Conservation (phyloP, 2,329 filamentous ascomycete genomes). For the Xylariaceae sp. region DNA sequence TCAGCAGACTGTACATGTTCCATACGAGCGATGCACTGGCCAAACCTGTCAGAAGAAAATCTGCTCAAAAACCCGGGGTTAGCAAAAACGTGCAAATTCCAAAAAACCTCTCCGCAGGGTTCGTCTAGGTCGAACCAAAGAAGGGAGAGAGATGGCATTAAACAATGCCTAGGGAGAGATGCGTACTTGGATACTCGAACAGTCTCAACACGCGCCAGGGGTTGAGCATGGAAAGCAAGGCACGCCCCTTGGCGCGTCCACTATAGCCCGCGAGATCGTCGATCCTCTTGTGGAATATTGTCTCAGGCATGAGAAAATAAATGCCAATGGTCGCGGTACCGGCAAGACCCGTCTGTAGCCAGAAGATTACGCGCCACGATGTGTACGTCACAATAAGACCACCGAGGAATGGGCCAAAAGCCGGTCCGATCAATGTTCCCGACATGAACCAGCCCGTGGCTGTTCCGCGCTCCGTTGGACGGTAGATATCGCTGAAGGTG, state of each 20-base stretch:
- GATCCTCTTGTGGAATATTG: conserved; percentile 59
- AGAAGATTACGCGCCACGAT: conserved; percentile 71
- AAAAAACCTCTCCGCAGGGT: not conserved
- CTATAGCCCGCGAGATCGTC: conserved; percentile 55
- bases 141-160: not conserved
- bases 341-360: conserved; percentile 65
- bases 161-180: not conserved
- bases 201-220: conserved; percentile 58
- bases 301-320: conserved; percentile 65
- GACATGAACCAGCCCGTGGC: conserved; percentile 68
- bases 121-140: not conserved
- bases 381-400: conserved; percentile 72
- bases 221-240: conserved; percentile 59
- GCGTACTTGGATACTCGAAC: conserved; percentile 57
- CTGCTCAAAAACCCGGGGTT: conserved; percentile 5
- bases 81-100: not conserved
- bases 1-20: conserved; percentile 61
- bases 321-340: conserved; percentile 54
- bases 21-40: conserved; percentile 61
- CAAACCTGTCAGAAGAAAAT: conserved; percentile 55
- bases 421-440: conserved; percentile 66
- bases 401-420: conserved; percentile 63
- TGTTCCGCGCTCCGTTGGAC: conserved; percentile 62
- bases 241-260: conserved; percentile 41
- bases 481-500: conserved; percentile 50